A percentile compares a stretch with the other conserved stretches of the same genome.
phyloP scores from a whole-genome alignment of 148 eudicot species.

The Silene latifolia region DNA sequence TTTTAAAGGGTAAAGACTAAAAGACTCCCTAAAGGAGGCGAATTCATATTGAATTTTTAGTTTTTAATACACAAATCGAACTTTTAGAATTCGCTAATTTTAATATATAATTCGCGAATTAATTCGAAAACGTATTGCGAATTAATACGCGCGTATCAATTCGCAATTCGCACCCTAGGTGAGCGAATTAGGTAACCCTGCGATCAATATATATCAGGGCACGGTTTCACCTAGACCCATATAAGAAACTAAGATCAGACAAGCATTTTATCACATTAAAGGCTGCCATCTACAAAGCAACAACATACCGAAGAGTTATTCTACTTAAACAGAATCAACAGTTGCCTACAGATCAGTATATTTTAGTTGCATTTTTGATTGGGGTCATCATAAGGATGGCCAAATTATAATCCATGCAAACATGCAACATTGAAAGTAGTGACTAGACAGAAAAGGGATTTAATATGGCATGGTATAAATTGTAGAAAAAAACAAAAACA shows the following conservation, averaged over 20 bases:
- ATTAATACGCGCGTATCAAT: too few species aligned
- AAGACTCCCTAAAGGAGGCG: too few species aligned
- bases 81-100: too few species aligned
- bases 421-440: background rate
- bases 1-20: too few species aligned
- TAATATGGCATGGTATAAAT: background rate
- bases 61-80: too few species aligned
- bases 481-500: background rate
- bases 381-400: background rate
- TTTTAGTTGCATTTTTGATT: background rate
- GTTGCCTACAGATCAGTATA: background rate
- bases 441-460: background rate
- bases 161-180: too few species aligned
- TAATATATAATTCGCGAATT: too few species aligned
- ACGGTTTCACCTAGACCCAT: background rate
- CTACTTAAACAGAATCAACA: background rate
- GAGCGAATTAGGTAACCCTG: background rate
- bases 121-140: too few species aligned
- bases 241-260: background rate
- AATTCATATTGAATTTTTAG: too few species aligned
- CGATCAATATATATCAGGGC: background rate
- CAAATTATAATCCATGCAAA: background rate
- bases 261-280: background rate
- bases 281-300: background rate
- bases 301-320: background rate